Conservation (phyloP, 1,284 basidiomycete species). For the Acaromyces ingoldii region DNA sequence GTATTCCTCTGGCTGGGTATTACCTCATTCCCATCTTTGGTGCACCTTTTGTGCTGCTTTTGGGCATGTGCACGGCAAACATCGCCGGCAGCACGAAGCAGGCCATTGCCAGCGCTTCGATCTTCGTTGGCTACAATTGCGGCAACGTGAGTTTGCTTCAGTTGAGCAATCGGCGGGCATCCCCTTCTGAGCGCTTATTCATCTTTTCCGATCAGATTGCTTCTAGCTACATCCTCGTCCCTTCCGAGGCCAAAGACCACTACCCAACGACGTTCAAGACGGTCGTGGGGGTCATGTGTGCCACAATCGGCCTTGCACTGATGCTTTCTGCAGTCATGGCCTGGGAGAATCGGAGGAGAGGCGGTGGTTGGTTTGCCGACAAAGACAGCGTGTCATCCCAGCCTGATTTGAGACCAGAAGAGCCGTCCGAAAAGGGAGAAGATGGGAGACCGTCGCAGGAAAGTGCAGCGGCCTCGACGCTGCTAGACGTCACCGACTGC, state of each 20-base stretch:
- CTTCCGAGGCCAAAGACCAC: slow-evolving; percentile 39
- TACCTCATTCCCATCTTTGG: slow-evolving; percentile 55
- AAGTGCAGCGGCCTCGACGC: too few relatives aligned
- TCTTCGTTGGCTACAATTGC: slow-evolving; percentile 52
- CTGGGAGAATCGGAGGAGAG: slow-evolving; percentile 1
- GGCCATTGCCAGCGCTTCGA: slow-evolving; percentile 51
- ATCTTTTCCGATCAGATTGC: too few relatives aligned
- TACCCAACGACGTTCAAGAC: slow-evolving; percentile 56
- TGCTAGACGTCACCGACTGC: too few relatives aligned
- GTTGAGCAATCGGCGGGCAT: too few relatives aligned
- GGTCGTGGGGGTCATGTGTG: slow-evolving; percentile 47
- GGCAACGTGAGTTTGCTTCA: too few relatives aligned
- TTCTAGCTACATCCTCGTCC: slow-evolving; percentile 44
- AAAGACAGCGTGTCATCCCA: too few relatives aligned
- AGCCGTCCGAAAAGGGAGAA: too few relatives aligned
- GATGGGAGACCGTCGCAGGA: too few relatives aligned
- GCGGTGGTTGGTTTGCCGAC: too few relatives aligned
- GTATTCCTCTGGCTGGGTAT: slow-evolving; percentile 56
- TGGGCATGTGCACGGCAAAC: slow-evolving; percentile 54
- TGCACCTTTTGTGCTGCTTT: slow-evolving; percentile 55
- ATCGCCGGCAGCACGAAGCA: slow-evolving; percentile 56
- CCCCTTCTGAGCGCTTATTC: too few relatives aligned
- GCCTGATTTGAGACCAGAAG: too few relatives aligned
- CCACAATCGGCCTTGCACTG: slow-evolving; percentile 10
- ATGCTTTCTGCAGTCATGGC: slow-evolving; percentile 2